These are phyloP conservation scores for Nepenthes mirabilis DNA, from an alignment of 148 eudicot genomes.

Conservation along the genomic window DNA sequence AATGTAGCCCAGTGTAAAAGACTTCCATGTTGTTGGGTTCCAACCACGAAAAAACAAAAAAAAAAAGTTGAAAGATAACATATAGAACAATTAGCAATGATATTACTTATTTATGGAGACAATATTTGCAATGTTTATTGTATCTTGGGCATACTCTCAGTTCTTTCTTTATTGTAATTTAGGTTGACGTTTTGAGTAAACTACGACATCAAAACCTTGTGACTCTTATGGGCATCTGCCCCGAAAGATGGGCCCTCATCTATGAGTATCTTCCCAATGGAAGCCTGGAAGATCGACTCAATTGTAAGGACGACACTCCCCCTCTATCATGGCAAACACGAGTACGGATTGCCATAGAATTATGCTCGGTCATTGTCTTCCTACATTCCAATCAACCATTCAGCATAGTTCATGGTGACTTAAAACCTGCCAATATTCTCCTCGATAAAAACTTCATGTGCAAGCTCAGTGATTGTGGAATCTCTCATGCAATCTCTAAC, in stretches of 20 bases:
- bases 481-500: constrained; percentile 20
- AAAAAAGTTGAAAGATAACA: too few species aligned
- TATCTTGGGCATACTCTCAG: neutral
- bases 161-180: neutral
- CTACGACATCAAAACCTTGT: constrained; percentile 69
- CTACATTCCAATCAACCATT: constrained; percentile 59
- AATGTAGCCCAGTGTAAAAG: too few species aligned
- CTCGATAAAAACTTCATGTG: constrained; percentile 48
- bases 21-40: too few species aligned
- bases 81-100: too few species aligned
- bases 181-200: constrained; percentile 77
- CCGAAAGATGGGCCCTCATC: constrained; percentile 46
- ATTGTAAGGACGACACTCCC: constrained; percentile 40
- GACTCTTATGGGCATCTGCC: constrained; percentile 66
- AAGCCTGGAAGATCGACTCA: constrained; percentile 68
- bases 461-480: constrained; percentile 58
- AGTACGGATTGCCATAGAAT: constrained; percentile 59
- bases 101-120: too few species aligned
- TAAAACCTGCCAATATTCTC: constrained; percentile 48
- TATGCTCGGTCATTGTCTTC: constrained; percentile 65
- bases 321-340: constrained; percentile 81
- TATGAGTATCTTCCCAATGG: constrained; percentile 73
- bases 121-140: neutral
- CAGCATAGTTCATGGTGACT: constrained; percentile 49
- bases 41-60: too few species aligned